Percentiles rank a stretch among this genome's conserved stretches.
These are phyloP conservation scores for Lachnellula subtilissima DNA, from an alignment of 2,329 filamentous ascomycete genomes.

Conservation along the genomic window DNA sequence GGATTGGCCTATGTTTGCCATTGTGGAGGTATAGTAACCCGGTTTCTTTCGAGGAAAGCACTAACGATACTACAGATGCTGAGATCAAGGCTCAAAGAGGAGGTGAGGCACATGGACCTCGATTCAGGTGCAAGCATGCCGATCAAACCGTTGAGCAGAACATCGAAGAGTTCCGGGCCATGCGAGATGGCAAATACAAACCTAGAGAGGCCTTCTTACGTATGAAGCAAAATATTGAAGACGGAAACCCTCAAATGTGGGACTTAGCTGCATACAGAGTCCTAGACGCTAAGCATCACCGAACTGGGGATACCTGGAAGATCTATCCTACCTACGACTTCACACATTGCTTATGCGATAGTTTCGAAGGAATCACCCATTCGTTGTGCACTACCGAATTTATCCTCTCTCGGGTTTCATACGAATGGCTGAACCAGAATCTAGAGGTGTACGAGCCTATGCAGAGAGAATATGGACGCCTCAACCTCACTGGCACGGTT, in stretches of 20 bases:
- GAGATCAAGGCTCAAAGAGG: slow-evolving; percentile 86
- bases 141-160: slow-evolving; percentile 71
- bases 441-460: slow-evolving; percentile 84
- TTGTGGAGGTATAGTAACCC: slow-evolving; percentile 52
- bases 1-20: slow-evolving; percentile 81
- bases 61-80: slow-evolving; percentile 47
- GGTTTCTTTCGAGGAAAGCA: not conserved
- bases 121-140: slow-evolving; percentile 78
- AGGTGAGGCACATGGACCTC: slow-evolving; percentile 63
- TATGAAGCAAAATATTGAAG: slow-evolving; percentile 86
- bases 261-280: slow-evolving; percentile 89
- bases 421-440: slow-evolving; percentile 82
- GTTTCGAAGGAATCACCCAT: slow-evolving; percentile 87
- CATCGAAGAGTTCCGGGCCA: slow-evolving; percentile 76
- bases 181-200: slow-evolving; percentile 88
- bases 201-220: slow-evolving; percentile 78
- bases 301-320: slow-evolving; percentile 78
- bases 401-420: slow-evolving; percentile 75
- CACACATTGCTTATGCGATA: slow-evolving; percentile 85
- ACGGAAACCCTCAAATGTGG: slow-evolving; percentile 93
- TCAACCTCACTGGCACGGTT: slow-evolving; percentile 79
- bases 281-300: slow-evolving; percentile 68
- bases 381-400: slow-evolving; percentile 93
- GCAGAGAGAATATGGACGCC: slow-evolving; percentile 79
- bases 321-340: slow-evolving; percentile 97